Evolutionary conservation across 2,329 filamentous ascomycete species (phyloP), one percentile per base, ranked within the genome.

Genomic region (Rhexocercosporidium sp.): DNA sequence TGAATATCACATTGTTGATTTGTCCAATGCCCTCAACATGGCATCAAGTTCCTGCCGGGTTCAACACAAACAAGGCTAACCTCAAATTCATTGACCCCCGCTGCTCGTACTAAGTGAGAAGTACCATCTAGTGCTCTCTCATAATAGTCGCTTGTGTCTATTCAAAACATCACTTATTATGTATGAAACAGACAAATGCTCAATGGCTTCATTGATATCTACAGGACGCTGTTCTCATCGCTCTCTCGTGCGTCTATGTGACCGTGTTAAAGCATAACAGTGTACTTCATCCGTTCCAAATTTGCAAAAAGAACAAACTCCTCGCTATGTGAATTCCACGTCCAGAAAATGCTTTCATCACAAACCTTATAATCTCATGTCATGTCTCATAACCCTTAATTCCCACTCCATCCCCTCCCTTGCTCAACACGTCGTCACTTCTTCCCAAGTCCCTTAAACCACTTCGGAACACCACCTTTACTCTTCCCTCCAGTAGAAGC

Each of bases 381-480:
- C 66, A 16, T 51, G 29, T 34, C 20, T 62, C 61, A 49, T 53
- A n/a, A 14, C 29, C 22, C 20, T 18, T 29, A 1, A n/a, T n/a
- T n/a, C n/a, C n/a, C n/a, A n/a, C n/a, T 18, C 20, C 9, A 18
- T 18, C n/a, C n/a, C 61, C 46, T 61, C 57, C 61, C 59, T 61
- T 1, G 20, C 20, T 41, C 59, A 47, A 5, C 61, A 41, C 22
- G 59, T 64, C 64, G 20, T 81, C 77, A 92, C 81, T 93, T 94
- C 85, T 92, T 94, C 8, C 87, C 88, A 34, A 88, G 83, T 64
- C 91, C 79, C 78, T 91, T 92, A 47, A 94, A 79, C 86, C 92
- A 93, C 77, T 92, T 93, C 22, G 91, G 90, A 72, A 89, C 79
- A 31, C 49, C 51, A 4, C 69, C 62, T 78, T 66, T 80, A 73